These are phyloP conservation scores for rapeseed (Brassica napus) DNA, from an alignment of 345 rosid species.

Conservation along the genomic window Da-Ae NC_063450.1:29472501-29473000, in stretches of 20 bases:
- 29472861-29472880: slow-evolving; percentile 54
- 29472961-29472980: slow-evolving; percentile 38
- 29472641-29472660: slow-evolving; percentile 20
- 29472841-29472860: slow-evolving; percentile 50
- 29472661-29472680: slow-evolving; percentile 28
- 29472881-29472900: slow-evolving; percentile 53
- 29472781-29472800: slow-evolving; percentile 43
- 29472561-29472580: slow-evolving; percentile 34
- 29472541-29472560: slow-evolving; percentile 38
- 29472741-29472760: slow-evolving; percentile 32
- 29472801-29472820: slow-evolving; percentile 66
- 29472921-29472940: slow-evolving; percentile 47
- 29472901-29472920: slow-evolving; percentile 45
- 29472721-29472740: slow-evolving; percentile 48
- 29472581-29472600: slow-evolving; percentile 55
- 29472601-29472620: slow-evolving; percentile 58
- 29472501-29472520: slow-evolving; percentile 60
- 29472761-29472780: slow-evolving; percentile 29
- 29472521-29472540: slow-evolving; percentile 35
- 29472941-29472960: slow-evolving; percentile 48
- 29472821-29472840: slow-evolving; percentile 49
- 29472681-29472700: slow-evolving; percentile 48
- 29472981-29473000: slow-evolving; percentile 37
- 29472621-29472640: slow-evolving; percentile 38
- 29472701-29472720: slow-evolving; percentile 51